A percentile compares a stretch with the other conserved stretches of the same genome.
Evolutionary conservation across 2,329 filamentous ascomycete genomes (phyloP).

Genomic region (Trichothecium roseum): DNA sequence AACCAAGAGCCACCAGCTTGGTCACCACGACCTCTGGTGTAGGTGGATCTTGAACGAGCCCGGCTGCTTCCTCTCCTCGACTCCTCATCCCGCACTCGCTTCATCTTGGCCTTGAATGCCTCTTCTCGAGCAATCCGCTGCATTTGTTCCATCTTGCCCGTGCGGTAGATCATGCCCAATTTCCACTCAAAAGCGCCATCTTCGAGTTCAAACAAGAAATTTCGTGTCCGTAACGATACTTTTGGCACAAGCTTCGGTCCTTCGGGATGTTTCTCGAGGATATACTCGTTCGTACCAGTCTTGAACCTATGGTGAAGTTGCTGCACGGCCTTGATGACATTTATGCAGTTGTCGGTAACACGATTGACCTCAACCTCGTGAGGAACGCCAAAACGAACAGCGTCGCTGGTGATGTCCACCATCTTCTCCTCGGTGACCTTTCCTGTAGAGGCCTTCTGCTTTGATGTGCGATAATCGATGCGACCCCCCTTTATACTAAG

Average conservation of each 20-base stretch:
- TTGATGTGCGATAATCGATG: conserved; percentile 69
- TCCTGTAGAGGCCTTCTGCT: conserved; percentile 51
- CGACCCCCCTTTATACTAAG: conserved; percentile 74
- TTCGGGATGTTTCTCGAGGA: conserved; percentile 76
- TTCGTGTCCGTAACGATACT: conserved; percentile 70
- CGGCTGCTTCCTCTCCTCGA: conserved; percentile 41
- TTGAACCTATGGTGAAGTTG: conserved; percentile 91
- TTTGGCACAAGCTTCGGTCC: conserved; percentile 79
- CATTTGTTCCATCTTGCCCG: conserved; percentile 79
- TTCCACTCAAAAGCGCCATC: conserved; percentile 98
- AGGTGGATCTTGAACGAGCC: conserved; percentile 43
- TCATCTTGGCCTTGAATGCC: conserved; percentile 78
- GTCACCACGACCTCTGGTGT: conserved; percentile 23
- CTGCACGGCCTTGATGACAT: conserved; percentile 74
- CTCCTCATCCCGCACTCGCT: conserved; percentile 68
- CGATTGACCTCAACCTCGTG: conserved; percentile 84
- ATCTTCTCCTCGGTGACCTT: conserved; percentile 63
- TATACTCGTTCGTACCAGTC: conserved; percentile 79
- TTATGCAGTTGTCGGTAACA: conserved; percentile 88
- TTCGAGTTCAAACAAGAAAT: conserved; percentile 83
- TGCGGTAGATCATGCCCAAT: conserved; percentile 83
- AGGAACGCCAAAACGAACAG: conserved; percentile 77
- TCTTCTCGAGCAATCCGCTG: conserved; percentile 85
- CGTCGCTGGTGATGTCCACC: conserved; percentile 75
- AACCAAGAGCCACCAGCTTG: conserved; percentile 21